Conservation (phyloP, 805 yeast species). For the Torulaspora delbrueckii region DNA sequence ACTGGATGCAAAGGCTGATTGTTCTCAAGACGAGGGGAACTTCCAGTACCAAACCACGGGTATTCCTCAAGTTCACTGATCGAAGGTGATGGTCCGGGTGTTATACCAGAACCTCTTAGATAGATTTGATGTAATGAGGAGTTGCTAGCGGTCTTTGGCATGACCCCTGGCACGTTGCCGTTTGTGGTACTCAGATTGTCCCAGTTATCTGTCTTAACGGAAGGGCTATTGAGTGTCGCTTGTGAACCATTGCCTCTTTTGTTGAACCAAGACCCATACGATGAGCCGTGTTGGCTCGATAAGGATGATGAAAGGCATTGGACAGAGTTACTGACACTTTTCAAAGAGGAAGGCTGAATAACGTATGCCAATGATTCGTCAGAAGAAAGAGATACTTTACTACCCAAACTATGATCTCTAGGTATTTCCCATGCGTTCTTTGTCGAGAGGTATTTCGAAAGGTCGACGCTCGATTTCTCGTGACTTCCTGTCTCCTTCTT, state of each 20-base stretch:
- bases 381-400: slow-evolving; percentile 33
- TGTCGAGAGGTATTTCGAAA: slow-evolving; percentile 20
- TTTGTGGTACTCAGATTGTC: slow-evolving; percentile 27
- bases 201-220: slow-evolving; percentile 24
- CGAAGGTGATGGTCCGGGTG: slow-evolving; percentile 38
- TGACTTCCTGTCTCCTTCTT: slow-evolving; percentile 1
- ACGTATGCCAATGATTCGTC: slow-evolving; percentile 30
- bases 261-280: slow-evolving; percentile 35
- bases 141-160: slow-evolving; percentile 28
- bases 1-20: slow-evolving; percentile 7
- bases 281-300: slow-evolving; percentile 32
- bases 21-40: slow-evolving; percentile 25
- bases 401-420: slow-evolving; percentile 23
- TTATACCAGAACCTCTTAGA: slow-evolving; percentile 17
- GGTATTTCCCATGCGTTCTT: slow-evolving; percentile 42
- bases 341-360: slow-evolving; percentile 35
- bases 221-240: slow-evolving; percentile 24
- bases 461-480: slow-evolving; percentile 21
- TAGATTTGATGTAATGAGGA: slow-evolving; percentile 27
- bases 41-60: slow-evolving; percentile 37
- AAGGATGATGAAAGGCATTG: slow-evolving; percentile 39
- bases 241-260: slow-evolving; percentile 25
- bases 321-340: slow-evolving; percentile 36
- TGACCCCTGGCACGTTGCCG: slow-evolving; percentile 1
- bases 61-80: slow-evolving; percentile 38